Base-by-base conservation (phyloP, 805 yeast genomes). In the Saturnispora gosingensis region DNA sequence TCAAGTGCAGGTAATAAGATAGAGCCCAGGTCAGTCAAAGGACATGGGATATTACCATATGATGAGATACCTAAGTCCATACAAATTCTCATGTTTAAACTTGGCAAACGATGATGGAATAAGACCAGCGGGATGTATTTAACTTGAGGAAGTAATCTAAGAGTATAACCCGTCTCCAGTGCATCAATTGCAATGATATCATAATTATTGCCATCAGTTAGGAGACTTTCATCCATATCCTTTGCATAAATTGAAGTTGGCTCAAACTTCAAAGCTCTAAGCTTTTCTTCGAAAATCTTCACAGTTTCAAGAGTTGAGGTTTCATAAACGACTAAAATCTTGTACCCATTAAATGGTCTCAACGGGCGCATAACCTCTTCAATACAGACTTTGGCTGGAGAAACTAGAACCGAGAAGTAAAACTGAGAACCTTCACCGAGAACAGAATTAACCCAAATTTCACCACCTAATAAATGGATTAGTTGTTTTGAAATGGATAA, bases 401-500 rank as follows among this genome's bases (percentile, higher is more conserved):
- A 74, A n/a, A 87, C 88, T 46, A 83, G 76, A 22, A 88, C 79
- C 0, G 95, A 85, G 67, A 88, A 88, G 67, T 80, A 84, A 65
- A 88, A 88, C 61, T 84, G 82, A 2, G 95, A 85, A 1, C 96
- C 96, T 60, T 77, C 73, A 25, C 91, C 93, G 62, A 81, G 85
- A 54, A 75, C 76, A 0, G 95, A 85, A 22, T 86, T 79, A 27
- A 88, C 96, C 96, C 96, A 87, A 55, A 88, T 87, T 56, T 85
- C 91, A 64, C 96, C 96, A 43, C 96, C 96, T 96, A 88, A 88
- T 57, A 88, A 74, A 61, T 86, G 90, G 61, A 88, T 88, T 59
- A 88, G 75, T 60, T 87, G 88, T 66, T 86, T 87, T 9, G 96
- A 88, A 65, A 88, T 88, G 3, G 95, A 85, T 51, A 88, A 73